Evolutionary conservation across 163 green algal genomes (phyloP).

Genomic region (Trebouxia gelatinosa): DNA sequence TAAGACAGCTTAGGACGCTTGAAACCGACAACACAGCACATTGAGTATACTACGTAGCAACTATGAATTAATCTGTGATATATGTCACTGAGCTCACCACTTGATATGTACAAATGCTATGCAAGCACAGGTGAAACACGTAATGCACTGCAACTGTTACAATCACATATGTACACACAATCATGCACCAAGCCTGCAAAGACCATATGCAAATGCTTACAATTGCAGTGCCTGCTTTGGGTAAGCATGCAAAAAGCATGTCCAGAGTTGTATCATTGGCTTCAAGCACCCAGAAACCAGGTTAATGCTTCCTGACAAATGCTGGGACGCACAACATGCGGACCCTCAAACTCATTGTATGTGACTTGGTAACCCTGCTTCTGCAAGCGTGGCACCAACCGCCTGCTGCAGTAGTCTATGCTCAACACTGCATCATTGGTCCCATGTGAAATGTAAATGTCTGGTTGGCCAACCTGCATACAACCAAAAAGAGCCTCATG

Average conservation of each 20-base stretch:
- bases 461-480: constrained; percentile 27
- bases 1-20: no score
- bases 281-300: constrained; percentile 31
- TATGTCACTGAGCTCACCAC: no score
- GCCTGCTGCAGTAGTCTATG: constrained; percentile 37
- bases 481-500: neutral
- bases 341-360: constrained; percentile 39
- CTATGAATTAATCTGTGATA: no score
- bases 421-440: constrained; percentile 37
- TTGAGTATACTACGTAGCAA: no score
- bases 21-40: no score
- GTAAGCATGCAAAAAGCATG: no score
- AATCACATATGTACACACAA: neutral
- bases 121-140: no score
- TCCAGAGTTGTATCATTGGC: no score
- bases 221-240: neutral
- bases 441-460: constrained; percentile 46
- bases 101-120: no score
- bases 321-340: constrained; percentile 25
- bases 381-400: constrained; percentile 33
- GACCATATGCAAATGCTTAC: neutral
- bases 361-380: constrained; percentile 24
- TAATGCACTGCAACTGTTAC: neutral
- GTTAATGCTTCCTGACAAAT: constrained; percentile 21
- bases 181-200: neutral